Evolutionary conservation across 1,284 basidiomycete species (phyloP).

Genomic region (Lentinus polychrous): DNA sequence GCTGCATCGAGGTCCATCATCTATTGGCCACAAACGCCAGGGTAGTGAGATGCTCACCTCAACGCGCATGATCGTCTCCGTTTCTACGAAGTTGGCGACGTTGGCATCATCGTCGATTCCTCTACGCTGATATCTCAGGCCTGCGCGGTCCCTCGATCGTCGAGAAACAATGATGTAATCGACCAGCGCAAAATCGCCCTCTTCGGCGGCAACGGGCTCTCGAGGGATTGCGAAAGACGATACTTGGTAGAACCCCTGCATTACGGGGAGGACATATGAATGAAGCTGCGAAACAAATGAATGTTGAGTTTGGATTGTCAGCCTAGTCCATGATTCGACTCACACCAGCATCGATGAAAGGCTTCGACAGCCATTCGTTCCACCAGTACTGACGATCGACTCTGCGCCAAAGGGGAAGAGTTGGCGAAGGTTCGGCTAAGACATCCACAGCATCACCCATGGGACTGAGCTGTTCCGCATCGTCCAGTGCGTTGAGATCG

Average conservation of each 20-base stretch:
- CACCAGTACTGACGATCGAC: slow-evolving; percentile 86
- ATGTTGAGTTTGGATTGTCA: neutral
- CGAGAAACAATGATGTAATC: slow-evolving; percentile 78
- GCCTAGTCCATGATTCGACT: slow-evolving; percentile 14
- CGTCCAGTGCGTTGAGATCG: slow-evolving; percentile 42
- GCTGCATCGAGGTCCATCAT: slow-evolving; percentile 31
- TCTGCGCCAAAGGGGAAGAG: slow-evolving; percentile 76
- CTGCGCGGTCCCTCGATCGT: slow-evolving; percentile 86
- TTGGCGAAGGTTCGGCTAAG: slow-evolving; percentile 60
- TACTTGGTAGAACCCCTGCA: slow-evolving; percentile 85
- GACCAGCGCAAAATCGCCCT: slow-evolving; percentile 36
- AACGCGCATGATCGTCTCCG: slow-evolving; percentile 81
- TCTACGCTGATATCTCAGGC: slow-evolving; percentile 91
- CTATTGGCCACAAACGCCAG: neutral
- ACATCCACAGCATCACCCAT: slow-evolving; percentile 41
- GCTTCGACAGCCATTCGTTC: slow-evolving; percentile 78
- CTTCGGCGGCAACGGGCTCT: slow-evolving; percentile 39
- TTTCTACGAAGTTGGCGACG: slow-evolving; percentile 91
- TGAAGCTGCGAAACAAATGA: slow-evolving; percentile 45
- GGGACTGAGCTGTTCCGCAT: slow-evolving; percentile 15
- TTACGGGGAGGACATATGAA: slow-evolving; percentile 77
- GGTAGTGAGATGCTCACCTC: slow-evolving; percentile 40
- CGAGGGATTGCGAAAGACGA: slow-evolving; percentile 59
- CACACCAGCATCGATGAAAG: slow-evolving; percentile 72
- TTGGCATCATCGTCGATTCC: slow-evolving; percentile 85